Base-by-base conservation (phyloP, 805 yeast species). In the Candida yuanshanica region DNA sequence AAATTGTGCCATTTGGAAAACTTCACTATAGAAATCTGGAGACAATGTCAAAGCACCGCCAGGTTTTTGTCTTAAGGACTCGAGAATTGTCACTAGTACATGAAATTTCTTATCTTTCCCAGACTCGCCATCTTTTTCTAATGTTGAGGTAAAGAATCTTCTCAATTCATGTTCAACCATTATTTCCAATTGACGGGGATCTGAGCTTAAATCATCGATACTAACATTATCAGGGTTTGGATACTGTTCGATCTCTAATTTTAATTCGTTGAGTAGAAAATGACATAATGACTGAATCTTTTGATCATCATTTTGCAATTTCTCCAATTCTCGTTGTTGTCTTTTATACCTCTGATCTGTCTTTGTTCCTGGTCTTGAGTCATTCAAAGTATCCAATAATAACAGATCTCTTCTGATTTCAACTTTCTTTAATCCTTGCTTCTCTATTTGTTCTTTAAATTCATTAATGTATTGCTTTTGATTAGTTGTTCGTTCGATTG, bases 1-100 rank as follows among this genome's bases (percentile, higher is more conserved):
- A 35, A 63, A 59, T 27, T 72, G 67, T 0, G 75, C 59, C 5
- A 69, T 37, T 32, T 68, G 69, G 47, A 71, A 75, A 2, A 66
- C 48, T n/a, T 59, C 61, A 6, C 48, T 54, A 12, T 46, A 33
- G 9, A 35, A 56, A 7, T 67, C 72, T 4, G 71, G 39, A 1
- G 70, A 58, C 2, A 68, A 14, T 2, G 39, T 13, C 3, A 41
- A 20, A 3, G 37, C 39, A 7, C 43, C 51, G 6, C 43, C 43
- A 6, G 33, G 32, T 10, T 27, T 32, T 16, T 35, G 39, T 4
- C 36, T n/a, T 3, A 49, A 9, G 9, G 35, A 38, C 20, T 48
- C 51, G 39, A 55, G 17, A 2, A 55, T 40, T 3, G 35, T 24
- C 11, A 43, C 14, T 7, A 53, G 21, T 1, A 52, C 37, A 21